Percentiles rank a stretch among this genome's conserved stretches.
Conservation (phyloP, 129 eudicot genomes). For the Centella asiatica region DNA sequence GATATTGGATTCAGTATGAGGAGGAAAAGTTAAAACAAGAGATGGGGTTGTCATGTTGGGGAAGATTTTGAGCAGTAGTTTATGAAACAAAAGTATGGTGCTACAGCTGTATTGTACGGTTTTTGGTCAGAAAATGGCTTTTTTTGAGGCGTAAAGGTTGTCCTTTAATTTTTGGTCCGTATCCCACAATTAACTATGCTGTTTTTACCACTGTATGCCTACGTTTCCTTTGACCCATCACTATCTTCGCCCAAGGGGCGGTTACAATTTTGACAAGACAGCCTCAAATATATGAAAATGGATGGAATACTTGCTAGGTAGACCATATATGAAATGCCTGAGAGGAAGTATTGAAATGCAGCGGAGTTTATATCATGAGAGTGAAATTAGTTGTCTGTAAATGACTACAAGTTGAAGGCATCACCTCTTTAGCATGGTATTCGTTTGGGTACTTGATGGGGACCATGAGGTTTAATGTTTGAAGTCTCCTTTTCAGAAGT, state of each 20-base stretch:
- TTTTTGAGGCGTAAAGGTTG: slow-evolving; percentile 8
- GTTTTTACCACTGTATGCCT: background rate
- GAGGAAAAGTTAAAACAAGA: slow-evolving; percentile 10
- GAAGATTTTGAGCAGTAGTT: slow-evolving; percentile 4
- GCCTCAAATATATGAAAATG: background rate
- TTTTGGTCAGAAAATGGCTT: slow-evolving; percentile 8
- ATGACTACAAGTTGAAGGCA: no score
- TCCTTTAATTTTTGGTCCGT: background rate
- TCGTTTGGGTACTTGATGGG: background rate
- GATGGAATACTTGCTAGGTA: background rate
- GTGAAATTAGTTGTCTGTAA: background rate
- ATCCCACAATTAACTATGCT: no score
- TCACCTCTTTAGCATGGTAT: background rate
- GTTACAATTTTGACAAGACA: background rate
- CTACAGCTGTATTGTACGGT: slow-evolving; percentile 23
- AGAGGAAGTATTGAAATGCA: background rate
- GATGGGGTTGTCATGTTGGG: slow-evolving; percentile 5
- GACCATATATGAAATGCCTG: background rate
- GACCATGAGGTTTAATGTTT: background rate
- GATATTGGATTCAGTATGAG: slow-evolving; percentile 8
- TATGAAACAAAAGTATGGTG: slow-evolving; percentile 10
- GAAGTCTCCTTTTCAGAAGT: background rate
- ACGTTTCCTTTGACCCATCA: background rate
- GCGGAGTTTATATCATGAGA: background rate
- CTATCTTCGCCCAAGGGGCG: background rate